Base-by-base conservation (phyloP, 257 asterid species). In the Misopates orontium region DNA sequence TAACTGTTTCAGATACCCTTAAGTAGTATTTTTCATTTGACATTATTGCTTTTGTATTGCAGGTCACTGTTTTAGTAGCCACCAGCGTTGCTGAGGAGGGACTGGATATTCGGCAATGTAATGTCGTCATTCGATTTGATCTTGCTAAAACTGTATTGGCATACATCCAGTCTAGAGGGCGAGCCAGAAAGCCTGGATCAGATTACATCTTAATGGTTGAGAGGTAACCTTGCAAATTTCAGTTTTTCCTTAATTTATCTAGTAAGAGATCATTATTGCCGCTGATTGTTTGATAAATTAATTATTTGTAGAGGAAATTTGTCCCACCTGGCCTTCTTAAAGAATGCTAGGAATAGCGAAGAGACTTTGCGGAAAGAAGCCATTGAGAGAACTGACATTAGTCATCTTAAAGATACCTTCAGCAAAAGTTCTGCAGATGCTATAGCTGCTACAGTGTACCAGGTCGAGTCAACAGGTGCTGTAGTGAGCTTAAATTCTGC, bases 1-100 rank as follows among this genome's bases (percentile, higher is more conserved):
- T 9, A 11, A 66, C 53, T 62, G 31, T 50, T 67, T 78, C 21
- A 56, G 42, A 22, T 62, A 18, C 45, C 57, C 47, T 61, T 8
- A 12, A 47, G 56, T 56, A 67, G 9, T 41, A 47, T 20, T 45
- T 73, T 60, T 71, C 47, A 58, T n/a, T 64, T 61, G 14, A 47
- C 52, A 73, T 64, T 39, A 48, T 71, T 51, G 50, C 28, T 56
- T 71, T 62, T 78, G 49, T 62, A 73, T 48, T 72, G 32, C 80
- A 94, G 99, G 95, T 94, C 56, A 87, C 97, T 41, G 90, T 94
- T 74, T 83, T 94, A 79, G 99, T 94, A 45, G 99, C 99, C 59
- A 94, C 99, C 64, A 94, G 99, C 79, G 99, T 94, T 74, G 99
- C 99, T 60, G 99, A 94, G 87, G 99, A 94, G 85, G 99, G 97